Percentiles rank a stretch among this genome's conserved stretches.
Evolutionary conservation across 768 basidiomycete species (phyloP).

Genomic region (Gelatoporia subvermispora): DNA sequence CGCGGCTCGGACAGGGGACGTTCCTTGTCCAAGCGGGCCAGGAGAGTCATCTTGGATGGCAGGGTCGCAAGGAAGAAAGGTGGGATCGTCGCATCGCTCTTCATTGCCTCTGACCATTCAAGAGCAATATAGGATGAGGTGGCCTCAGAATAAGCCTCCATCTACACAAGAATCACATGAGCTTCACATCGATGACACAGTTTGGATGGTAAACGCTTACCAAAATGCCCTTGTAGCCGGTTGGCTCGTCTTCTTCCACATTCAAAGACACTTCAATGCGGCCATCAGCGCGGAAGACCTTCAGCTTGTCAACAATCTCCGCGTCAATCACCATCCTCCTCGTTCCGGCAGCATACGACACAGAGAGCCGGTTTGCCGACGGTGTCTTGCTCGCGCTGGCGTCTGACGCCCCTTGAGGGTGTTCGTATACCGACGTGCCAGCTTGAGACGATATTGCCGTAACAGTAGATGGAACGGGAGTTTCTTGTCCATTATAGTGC

Average conservation of each 20-base stretch:
- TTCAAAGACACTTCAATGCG: slow-evolving; percentile 78
- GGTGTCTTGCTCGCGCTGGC: slow-evolving; percentile 37
- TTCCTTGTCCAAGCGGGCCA: slow-evolving; percentile 78
- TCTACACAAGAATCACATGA: slow-evolving; percentile 34
- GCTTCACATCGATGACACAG: slow-evolving; percentile 11
- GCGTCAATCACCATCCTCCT: slow-evolving; percentile 87
- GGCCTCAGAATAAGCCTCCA: slow-evolving; percentile 68
- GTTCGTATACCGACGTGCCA: slow-evolving; percentile 2
- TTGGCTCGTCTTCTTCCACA: slow-evolving; percentile 49
- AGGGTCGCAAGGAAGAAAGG: slow-evolving; percentile 55
- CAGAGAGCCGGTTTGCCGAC: slow-evolving; percentile 85
- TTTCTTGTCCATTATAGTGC: not conserved
- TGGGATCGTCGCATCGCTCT: slow-evolving; percentile 63
- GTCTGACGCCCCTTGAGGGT: not conserved
- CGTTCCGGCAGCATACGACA: slow-evolving; percentile 89
- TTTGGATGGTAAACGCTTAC: slow-evolving; percentile 38
- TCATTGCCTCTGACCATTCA: slow-evolving; percentile 38
- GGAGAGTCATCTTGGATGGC: slow-evolving; percentile 57
- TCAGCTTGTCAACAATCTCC: slow-evolving; percentile 75
- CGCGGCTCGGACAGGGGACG: slow-evolving; percentile 92
- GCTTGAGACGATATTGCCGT: not conserved
- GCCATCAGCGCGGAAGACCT: slow-evolving; percentile 76
- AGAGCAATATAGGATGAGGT: slow-evolving; percentile 68
- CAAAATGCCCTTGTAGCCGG: slow-evolving; percentile 66
- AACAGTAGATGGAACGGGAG: not conserved